phyloP scores from a whole-genome alignment of 495 filamentous ascomycete genomes.

The Neurospora sp. region DNA sequence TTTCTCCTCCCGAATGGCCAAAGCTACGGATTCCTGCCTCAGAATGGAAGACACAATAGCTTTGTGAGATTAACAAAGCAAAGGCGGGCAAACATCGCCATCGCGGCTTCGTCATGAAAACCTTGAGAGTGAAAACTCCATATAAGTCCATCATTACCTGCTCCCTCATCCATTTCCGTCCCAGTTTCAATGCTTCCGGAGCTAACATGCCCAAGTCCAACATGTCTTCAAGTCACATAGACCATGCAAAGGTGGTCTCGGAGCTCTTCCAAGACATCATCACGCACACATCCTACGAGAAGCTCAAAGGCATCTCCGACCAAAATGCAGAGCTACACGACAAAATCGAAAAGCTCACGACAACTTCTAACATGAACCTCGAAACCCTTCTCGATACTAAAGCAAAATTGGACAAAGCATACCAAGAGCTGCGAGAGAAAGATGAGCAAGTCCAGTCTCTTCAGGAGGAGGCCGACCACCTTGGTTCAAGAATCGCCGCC shows the following conservation, averaged over 20 bases:
- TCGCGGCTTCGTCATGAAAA: not conserved
- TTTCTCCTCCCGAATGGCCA: not conserved
- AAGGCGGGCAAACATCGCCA: not conserved
- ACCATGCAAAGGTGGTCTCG: not conserved
- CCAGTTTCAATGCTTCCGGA: not conserved
- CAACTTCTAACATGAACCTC: not conserved
- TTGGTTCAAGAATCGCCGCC: not conserved
- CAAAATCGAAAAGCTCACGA: not conserved
- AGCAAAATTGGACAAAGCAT: not conserved
- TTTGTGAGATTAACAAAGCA: not conserved
- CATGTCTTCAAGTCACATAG: not conserved
- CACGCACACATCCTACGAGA: not conserved
- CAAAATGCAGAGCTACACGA: not conserved
- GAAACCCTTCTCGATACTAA: not conserved
- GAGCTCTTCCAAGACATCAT: not conserved
- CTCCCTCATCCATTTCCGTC: not conserved
- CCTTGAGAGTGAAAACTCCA: not conserved
- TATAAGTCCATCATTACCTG: not conserved
- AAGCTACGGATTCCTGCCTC: not conserved
- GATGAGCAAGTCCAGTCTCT: not conserved
- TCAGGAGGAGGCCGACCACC: not conserved
- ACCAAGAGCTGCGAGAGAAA: not conserved
- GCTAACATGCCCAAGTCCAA: not conserved
- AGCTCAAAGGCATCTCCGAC: not conserved
- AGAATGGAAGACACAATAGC: not conserved